These are phyloP conservation scores for Xerocomus minutiporus DNA, from an alignment of 1,284 basidiomycete species.

Conservation along the genomic window DNA sequence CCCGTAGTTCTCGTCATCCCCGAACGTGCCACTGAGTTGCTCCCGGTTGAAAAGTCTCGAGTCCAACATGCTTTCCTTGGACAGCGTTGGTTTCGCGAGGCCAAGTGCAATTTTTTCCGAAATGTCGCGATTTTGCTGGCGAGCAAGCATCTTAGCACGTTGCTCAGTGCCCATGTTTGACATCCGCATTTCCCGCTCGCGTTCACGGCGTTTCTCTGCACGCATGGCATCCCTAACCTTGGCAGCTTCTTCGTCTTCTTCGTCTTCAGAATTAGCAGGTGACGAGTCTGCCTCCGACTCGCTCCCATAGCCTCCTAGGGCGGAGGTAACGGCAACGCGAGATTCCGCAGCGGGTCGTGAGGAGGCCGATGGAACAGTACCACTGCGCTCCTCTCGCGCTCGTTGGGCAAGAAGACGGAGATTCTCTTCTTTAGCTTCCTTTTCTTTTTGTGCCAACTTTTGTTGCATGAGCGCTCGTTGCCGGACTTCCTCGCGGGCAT, in stretches of 20 bases:
- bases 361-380: conserved; percentile 54
- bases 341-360: conserved; percentile 54
- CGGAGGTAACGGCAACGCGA: conserved; percentile 66
- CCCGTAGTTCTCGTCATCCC: conserved; percentile 89
- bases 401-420: conserved; percentile 90
- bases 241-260: conserved; percentile 80
- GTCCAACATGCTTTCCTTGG: conserved; percentile 96
- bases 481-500: conserved; percentile 96
- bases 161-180: conserved; percentile 98
- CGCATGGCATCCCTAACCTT: conserved; percentile 88
- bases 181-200: conserved; percentile 98
- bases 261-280: conserved; percentile 43
- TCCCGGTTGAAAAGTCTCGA: conserved; percentile 97
- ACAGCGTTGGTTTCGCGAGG: conserved; percentile 91
- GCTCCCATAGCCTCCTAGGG: conserved; percentile 82
- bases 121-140: conserved; percentile 96
- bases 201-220: conserved; percentile 85
- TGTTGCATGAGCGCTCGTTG: conserved; percentile 97
- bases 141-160: conserved; percentile 90
- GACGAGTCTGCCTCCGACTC: conserved; percentile 56
- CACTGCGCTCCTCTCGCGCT: conserved; percentile 90
- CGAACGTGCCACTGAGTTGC: conserved; percentile 75
- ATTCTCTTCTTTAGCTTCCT: conserved; percentile 92
- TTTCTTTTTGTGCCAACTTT: conserved; percentile 96
- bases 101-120: conserved; percentile 99